A percentile compares a stretch with the other conserved stretches of the same genome.
These are phyloP conservation scores for Rhododendron vialii DNA, from an alignment of 148 eudicot species.

Conservation along the genomic window DNA sequence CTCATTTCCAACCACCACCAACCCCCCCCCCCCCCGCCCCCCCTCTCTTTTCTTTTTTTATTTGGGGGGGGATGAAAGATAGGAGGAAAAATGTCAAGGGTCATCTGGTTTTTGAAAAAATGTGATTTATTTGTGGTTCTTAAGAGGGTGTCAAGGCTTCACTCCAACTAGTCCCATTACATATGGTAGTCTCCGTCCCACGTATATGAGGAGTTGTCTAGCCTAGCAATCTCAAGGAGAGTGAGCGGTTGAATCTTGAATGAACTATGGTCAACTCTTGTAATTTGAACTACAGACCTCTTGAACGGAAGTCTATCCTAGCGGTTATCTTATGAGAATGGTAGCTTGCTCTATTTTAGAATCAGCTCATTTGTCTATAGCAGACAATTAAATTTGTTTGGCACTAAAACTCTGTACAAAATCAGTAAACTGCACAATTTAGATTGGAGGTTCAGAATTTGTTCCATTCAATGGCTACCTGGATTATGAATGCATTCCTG, in stretches of 20 bases:
- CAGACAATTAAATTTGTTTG: neutral
- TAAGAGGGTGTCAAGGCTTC: no score
- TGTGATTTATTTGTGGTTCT: no score
- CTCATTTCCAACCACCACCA: no score
- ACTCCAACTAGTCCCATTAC: no score
- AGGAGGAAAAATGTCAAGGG: neutral
- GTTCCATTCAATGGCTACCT: neutral
- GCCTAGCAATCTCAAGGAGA: no score
- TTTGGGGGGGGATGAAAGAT: neutral
- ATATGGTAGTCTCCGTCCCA: no score
- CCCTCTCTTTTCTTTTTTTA: no score
- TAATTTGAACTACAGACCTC: neutral
- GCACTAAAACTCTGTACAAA: neutral
- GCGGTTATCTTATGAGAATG: neutral
- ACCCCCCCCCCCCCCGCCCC: no score
- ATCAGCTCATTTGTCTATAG: neutral
- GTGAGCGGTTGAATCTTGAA: no score
- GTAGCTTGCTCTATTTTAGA: neutral
- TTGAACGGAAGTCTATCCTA: neutral
- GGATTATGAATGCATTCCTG: neutral
- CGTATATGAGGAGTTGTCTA: no score
- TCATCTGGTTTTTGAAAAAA: neutral
- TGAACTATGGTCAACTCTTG: neutral
- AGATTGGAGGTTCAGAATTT: neutral
- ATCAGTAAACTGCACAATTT: neutral